These are phyloP conservation scores for Aurinia saxatilis DNA, from an alignment of 345 rosid species.

Conservation along the genomic window DNA sequence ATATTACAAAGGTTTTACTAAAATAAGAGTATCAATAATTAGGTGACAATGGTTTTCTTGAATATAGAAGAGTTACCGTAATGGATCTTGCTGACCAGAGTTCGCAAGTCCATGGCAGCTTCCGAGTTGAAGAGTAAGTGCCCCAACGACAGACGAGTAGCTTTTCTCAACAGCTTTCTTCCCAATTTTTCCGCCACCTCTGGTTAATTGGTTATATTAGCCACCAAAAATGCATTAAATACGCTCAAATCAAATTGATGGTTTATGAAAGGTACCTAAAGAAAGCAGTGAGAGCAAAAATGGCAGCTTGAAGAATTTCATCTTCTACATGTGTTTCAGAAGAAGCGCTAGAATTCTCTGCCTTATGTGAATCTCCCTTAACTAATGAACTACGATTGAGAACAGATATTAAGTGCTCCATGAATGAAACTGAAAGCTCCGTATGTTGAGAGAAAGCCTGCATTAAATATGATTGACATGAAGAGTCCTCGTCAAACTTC, in stretches of 20 bases:
- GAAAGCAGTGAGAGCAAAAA: conserved; percentile 84
- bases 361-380: conserved; percentile 56
- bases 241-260: neutral
- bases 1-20: neutral
- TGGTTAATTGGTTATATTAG: conserved; percentile 29
- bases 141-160: conserved; percentile 79
- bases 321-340: conserved; percentile 50
- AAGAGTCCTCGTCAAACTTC: neutral
- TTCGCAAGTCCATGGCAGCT: conserved; percentile 85
- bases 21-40: neutral
- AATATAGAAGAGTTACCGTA: conserved; percentile 46
- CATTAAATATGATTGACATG: conserved; percentile 18
- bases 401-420: conserved; percentile 72
- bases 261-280: conserved; percentile 46
- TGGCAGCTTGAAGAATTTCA: conserved; percentile 75
- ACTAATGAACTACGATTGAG: conserved; percentile 53
- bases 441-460: conserved; percentile 87
- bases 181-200: conserved; percentile 97
- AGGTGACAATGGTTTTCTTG: conserved; percentile 1
- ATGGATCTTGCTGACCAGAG: conserved; percentile 77
- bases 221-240: conserved; percentile 14
- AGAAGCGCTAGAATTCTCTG: conserved; percentile 38
- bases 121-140: conserved; percentile 84
- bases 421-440: conserved; percentile 60
- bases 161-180: conserved; percentile 87